These are phyloP conservation scores for Hypoxylon trugodes DNA, from an alignment of 495 filamentous ascomycete genomes.

Conservation along the genomic window DNA sequence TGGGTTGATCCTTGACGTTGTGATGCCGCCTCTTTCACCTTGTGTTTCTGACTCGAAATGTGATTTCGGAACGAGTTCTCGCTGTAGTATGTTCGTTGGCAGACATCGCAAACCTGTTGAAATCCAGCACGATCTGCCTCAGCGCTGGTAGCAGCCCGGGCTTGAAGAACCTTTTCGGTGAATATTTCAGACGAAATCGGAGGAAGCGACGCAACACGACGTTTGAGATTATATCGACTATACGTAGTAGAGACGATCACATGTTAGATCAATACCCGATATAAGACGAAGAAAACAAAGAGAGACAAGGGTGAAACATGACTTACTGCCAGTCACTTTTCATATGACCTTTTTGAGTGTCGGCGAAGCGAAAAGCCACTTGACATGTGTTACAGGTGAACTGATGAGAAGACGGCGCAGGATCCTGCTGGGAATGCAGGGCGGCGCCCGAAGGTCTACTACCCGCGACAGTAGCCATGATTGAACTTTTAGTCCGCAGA, in stretches of 20 bases:
- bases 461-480: slow-evolving; percentile 64
- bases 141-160: slow-evolving; percentile 81
- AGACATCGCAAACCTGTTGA: slow-evolving; percentile 81
- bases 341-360: slow-evolving; percentile 96
- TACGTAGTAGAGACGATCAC: slow-evolving; percentile 7
- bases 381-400: slow-evolving; percentile 99
- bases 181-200: slow-evolving; percentile 93
- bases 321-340: slow-evolving; percentile 98
- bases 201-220: slow-evolving; percentile 88
- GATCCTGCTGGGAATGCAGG: slow-evolving; percentile 44
- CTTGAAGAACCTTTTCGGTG: slow-evolving; percentile 95
- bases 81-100: slow-evolving; percentile 93
- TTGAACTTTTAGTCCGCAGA: slow-evolving; percentile 9
- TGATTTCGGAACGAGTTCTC: slow-evolving; percentile 97
- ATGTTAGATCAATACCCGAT: slow-evolving; percentile 13
- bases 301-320: not conserved
- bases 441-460: slow-evolving; percentile 48
- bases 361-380: slow-evolving; percentile 91
- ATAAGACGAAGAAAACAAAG: slow-evolving; percentile 7
- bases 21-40: slow-evolving; percentile 63
- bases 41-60: slow-evolving; percentile 89
- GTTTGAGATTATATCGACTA: slow-evolving; percentile 97
- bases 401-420: slow-evolving; percentile 69
- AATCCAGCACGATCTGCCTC: slow-evolving; percentile 90
- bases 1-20: slow-evolving; percentile 49